Evolutionary conservation across 2,329 filamentous ascomycete species (phyloP).

Genomic region (Helotiales sp.): DNA sequence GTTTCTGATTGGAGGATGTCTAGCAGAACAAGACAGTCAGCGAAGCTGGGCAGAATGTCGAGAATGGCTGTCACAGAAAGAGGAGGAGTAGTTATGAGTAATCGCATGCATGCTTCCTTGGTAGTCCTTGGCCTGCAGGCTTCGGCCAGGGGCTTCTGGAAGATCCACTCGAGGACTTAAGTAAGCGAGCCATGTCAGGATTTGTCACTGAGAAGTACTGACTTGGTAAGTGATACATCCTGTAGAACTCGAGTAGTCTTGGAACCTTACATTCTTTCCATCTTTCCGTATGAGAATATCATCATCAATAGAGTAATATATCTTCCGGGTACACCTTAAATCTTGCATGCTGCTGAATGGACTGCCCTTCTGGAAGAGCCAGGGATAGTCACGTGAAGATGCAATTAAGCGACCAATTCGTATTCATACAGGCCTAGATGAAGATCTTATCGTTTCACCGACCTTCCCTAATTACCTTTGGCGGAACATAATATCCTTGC

Average conservation of each 20-base stretch:
- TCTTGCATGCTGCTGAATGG: not conserved
- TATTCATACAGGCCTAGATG: not conserved
- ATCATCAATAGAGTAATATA: not conserved
- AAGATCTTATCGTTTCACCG: not conserved
- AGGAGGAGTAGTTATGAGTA: conserved; percentile 7
- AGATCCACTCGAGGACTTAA: not conserved
- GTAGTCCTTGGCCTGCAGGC: not conserved
- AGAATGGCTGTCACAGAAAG: not conserved
- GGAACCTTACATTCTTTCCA: not conserved
- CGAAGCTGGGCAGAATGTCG: not conserved
- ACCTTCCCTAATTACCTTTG: not conserved
- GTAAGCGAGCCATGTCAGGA: conserved; percentile 11
- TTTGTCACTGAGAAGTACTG: conserved; percentile 2
- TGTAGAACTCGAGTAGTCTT: not conserved
- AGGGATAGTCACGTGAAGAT: not conserved
- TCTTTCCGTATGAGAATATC: too few species aligned
- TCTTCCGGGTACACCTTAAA: not conserved
- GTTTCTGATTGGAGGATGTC: not conserved
- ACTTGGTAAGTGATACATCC: conserved; percentile 6
- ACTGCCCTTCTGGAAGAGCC: not conserved
- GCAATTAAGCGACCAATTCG: not conserved
- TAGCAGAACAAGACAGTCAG: not conserved
- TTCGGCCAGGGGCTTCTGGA: conserved; percentile 1
- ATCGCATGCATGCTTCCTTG: conserved; percentile 1
- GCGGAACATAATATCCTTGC: not conserved